Base-by-base conservation (phyloP, 176 grass and related monocot species). In the sorghum (Sorghum bicolor) region DNA sequence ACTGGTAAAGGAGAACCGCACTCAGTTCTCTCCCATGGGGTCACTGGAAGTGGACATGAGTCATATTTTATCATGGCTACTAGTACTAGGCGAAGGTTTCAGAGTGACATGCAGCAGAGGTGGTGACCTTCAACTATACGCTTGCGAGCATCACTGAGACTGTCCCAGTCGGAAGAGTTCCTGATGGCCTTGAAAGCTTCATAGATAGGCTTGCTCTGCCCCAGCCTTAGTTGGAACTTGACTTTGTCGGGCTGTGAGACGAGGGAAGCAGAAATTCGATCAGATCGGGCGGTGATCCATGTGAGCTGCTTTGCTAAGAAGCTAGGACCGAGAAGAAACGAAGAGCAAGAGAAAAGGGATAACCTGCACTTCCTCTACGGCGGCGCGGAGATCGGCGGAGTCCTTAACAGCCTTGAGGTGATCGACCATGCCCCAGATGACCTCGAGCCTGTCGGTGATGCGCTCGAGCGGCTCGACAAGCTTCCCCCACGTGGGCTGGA, bases 361-460 rank as follows among this genome's bases (percentile, higher is more conserved):
- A 47, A 16, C 95, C 95, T 97, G 95, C 1, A 98, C 91, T 89
- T 98, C 95, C 80, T 98, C 96, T 0, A 95, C 87, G 37, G 96
- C 96, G 32, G 96, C 79, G 40, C 96, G 96, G 16, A 98, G 92
- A 40, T 95, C 91, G 4, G 75, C 36, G 1, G 93, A 95, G 67
- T 98, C 96, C 83, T 98, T 98, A 36, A 98, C 96, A 76, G 91
- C 58, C 86, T 98, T 94, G 86, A 98, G 89, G 88, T 98, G 96
- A 80, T 91, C 87, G 37, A 98, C 87, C 53, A 93, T 77, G 53
- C 91, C 91, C 96, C 96, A 98, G 17, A 92, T 84, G 30, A 98
- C 93, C 22, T 93, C 86, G 76, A 98, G 79, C 55, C 89, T 73
- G 80, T 98, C 96, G 36, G 89, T 58, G 83, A 98, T 93, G 82